Evolutionary conservation across 441 rosid genomes (phyloP).

Genomic region (Dalechampia spathulata): DNA sequence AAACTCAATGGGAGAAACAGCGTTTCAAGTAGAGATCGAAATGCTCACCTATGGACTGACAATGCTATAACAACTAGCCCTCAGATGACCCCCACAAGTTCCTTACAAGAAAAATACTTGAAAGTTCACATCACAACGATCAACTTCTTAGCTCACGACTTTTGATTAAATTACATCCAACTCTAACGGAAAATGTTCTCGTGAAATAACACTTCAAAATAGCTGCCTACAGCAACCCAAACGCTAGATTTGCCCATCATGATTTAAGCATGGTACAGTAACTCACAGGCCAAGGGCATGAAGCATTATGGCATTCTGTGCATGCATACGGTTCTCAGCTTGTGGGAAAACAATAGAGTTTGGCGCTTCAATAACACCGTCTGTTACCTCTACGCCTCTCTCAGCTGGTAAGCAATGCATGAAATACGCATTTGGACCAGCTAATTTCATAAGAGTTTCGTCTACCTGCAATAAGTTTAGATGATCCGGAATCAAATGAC

Average conservation of each 20-base stretch:
- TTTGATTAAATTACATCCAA: no score
- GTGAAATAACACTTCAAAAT: background rate
- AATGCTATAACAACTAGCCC: background rate
- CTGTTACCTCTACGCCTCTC: slow-evolving; percentile 91
- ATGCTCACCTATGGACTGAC: background rate
- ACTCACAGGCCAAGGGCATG: slow-evolving; percentile 67
- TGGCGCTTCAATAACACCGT: slow-evolving; percentile 81
- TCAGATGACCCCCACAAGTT: slow-evolving; percentile 1
- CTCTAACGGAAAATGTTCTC: no score
- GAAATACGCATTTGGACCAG: slow-evolving; percentile 80
- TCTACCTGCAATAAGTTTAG: slow-evolving; percentile 51
- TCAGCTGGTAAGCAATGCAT: slow-evolving; percentile 99
- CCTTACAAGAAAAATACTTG: background rate
- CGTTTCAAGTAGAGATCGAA: background rate
- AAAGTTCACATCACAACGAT: no score
- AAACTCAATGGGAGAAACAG: background rate
- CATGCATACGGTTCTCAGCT: slow-evolving; percentile 98
- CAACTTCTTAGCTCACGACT: background rate
- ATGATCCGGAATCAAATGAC: background rate
- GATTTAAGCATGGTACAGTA: background rate
- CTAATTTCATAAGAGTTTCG: slow-evolving; percentile 77
- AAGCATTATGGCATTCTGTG: slow-evolving; percentile 91
- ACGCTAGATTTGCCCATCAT: background rate
- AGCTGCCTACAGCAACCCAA: background rate
- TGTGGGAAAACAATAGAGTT: slow-evolving; percentile 96